Percentiles rank a stretch among this genome's conserved stretches.
These are phyloP conservation scores for Acorus calamus DNA, from an alignment of 106 monocot genomes.

Conservation along the genomic window DNA sequence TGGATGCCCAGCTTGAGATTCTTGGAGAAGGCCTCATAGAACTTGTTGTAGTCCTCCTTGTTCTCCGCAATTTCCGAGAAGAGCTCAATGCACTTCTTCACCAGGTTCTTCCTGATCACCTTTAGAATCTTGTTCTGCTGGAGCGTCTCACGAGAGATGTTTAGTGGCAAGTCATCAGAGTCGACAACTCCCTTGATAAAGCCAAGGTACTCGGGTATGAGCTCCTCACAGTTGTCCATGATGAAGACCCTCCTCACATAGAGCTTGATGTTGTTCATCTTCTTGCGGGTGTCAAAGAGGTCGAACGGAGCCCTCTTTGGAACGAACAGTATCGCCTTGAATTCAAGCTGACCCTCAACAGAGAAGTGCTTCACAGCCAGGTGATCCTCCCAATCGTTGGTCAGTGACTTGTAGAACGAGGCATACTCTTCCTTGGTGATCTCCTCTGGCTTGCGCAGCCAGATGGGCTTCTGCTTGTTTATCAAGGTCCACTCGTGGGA, in stretches of 20 bases:
- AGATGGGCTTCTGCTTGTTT: slow-evolving; percentile 5
- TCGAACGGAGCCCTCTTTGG: neutral
- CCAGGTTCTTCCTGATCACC: too few relatives aligned
- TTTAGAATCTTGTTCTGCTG: neutral
- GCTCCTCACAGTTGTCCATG: too few relatives aligned
- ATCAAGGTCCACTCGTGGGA: neutral
- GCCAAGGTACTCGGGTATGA: neutral
- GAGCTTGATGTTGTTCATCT: slow-evolving; percentile 12
- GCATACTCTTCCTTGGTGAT: slow-evolving; percentile 9
- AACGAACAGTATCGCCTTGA: too few relatives aligned
- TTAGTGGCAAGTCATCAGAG: slow-evolving; percentile 6
- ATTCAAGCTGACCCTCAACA: neutral
- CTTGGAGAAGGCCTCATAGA: neutral
- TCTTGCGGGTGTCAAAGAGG: slow-evolving; percentile 6
- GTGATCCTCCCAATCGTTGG: neutral
- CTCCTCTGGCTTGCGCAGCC: slow-evolving; percentile 5
- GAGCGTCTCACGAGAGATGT: slow-evolving; percentile 3
- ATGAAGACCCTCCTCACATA: slow-evolving; percentile 1
- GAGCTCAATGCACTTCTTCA: too few relatives aligned
- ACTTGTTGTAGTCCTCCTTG: too few relatives aligned
- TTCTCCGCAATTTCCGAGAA: too few relatives aligned
- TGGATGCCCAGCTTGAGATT: neutral
- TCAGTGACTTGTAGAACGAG: slow-evolving; percentile 1
- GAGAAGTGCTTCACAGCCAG: slow-evolving; percentile 8
- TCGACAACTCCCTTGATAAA: slow-evolving; percentile 6